Conservation (phyloP, 176 grass and related monocot species). For the Juncus effusus region DNA sequence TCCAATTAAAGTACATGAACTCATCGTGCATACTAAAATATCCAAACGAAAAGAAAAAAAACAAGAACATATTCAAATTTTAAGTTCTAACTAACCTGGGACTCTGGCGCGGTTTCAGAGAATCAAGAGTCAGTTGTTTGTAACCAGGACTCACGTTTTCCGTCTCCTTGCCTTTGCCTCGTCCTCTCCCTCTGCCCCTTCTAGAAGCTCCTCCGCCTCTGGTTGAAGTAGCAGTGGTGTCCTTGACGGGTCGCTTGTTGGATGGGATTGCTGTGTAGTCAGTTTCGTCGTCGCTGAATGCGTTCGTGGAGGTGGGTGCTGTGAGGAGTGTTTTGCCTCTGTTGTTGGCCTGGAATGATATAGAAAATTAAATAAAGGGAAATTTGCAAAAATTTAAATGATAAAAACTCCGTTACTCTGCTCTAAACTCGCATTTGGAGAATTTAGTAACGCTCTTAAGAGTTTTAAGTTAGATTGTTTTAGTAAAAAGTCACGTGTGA, state of each 20-base stretch:
- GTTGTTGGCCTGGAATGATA: constrained; percentile 9
- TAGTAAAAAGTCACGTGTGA: too few relatives aligned
- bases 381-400: background rate
- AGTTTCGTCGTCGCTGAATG: constrained; percentile 23
- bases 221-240: too few relatives aligned
- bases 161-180: constrained; percentile 20
- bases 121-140: constrained; percentile 29
- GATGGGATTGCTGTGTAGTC: constrained; percentile 7
- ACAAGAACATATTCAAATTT: background rate
- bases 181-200: constrained; percentile 22
- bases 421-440: too few relatives aligned
- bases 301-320: constrained; percentile 6
- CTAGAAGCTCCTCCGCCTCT: constrained; percentile 1
- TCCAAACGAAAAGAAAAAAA: background rate
- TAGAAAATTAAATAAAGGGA: background rate
- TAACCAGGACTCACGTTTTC: background rate
- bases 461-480: too few relatives aligned
- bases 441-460: too few relatives aligned
- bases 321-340: background rate
- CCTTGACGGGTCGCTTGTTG: background rate
- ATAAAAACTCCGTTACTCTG: too few relatives aligned
- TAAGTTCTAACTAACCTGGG: constrained; percentile 8
- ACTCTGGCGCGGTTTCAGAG: constrained; percentile 20
- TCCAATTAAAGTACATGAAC: too few relatives aligned
- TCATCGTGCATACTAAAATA: too few relatives aligned